Conservation (phyloP, 176 grass and related monocot genomes). For the Raddia distichophylla region DNA sequence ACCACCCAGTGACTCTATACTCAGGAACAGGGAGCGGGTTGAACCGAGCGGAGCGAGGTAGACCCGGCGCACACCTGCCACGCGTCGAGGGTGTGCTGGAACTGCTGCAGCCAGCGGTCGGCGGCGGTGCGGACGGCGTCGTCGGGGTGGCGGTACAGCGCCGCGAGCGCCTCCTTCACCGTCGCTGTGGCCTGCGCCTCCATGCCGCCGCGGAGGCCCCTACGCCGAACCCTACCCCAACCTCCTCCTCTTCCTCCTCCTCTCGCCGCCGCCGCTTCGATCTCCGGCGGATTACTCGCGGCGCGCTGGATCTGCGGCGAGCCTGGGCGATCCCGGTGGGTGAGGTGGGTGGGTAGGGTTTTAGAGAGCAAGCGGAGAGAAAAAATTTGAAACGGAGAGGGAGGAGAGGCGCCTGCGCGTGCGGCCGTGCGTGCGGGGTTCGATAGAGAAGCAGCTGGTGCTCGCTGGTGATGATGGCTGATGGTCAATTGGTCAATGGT, state of each 20-base stretch:
- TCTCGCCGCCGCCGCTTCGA: slow-evolving; percentile 26
- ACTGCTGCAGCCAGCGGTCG: slow-evolving; percentile 93
- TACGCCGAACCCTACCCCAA: slow-evolving; percentile 16
- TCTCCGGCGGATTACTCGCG: slow-evolving; percentile 10
- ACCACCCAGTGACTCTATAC: not conserved
- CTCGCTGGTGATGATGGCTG: too few relatives aligned
- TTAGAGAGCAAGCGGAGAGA: slow-evolving; percentile 36
- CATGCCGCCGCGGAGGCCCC: slow-evolving; percentile 37
- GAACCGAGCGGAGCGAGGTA: slow-evolving; percentile 17
- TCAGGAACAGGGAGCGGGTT: not conserved
- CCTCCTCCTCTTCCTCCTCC: not conserved
- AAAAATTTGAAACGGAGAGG: slow-evolving; percentile 51
- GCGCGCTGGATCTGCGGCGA: slow-evolving; percentile 42
- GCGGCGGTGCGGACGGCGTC: slow-evolving; percentile 61
- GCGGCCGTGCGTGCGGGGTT: slow-evolving; percentile 38
- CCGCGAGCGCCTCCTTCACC: slow-evolving; percentile 83
- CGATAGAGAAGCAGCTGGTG: not conserved
- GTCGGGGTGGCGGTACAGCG: slow-evolving; percentile 80
- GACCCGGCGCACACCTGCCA: slow-evolving; percentile 73
- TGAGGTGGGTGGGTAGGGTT: slow-evolving; percentile 49
- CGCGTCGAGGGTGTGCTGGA: slow-evolving; percentile 95
- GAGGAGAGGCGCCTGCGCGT: slow-evolving; percentile 19
- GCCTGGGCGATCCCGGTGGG: slow-evolving; percentile 19
- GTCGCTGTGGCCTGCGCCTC: slow-evolving; percentile 81
- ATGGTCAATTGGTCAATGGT: too few relatives aligned